These are phyloP conservation scores for Colletotrichum siamense DNA, from an alignment of 2,329 filamentous ascomycete species.

Conservation along the genomic window DNA sequence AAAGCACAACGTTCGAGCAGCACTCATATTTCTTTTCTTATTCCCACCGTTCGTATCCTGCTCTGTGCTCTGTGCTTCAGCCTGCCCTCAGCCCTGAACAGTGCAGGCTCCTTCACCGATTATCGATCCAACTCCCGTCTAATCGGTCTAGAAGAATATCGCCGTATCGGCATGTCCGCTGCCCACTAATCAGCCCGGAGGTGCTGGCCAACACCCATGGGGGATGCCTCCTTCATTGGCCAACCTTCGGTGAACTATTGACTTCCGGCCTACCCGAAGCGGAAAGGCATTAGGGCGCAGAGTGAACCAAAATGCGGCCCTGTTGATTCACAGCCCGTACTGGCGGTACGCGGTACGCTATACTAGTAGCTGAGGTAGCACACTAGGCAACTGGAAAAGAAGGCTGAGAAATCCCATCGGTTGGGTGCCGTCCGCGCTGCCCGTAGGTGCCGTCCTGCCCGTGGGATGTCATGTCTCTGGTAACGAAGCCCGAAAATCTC, in stretches of 20 bases:
- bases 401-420: background rate
- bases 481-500: background rate
- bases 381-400: background rate
- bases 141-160: constrained; percentile 6
- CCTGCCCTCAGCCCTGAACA: background rate
- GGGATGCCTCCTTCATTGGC: background rate
- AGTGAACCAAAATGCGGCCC: background rate
- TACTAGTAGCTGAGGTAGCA: background rate
- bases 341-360: background rate
- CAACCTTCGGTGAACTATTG: background rate
- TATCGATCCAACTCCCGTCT: background rate
- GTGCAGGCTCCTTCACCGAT: background rate
- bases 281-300: constrained; percentile 2
- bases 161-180: constrained; percentile 6
- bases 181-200: background rate
- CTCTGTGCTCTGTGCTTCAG: background rate
- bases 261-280: background rate
- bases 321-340: background rate
- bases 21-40: background rate
- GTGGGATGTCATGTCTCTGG: background rate
- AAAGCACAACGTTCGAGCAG: background rate
- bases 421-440: background rate
- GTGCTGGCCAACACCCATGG: background rate
- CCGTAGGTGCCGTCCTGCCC: background rate
- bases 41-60: background rate